Base-by-base conservation (phyloP, 192 early-diverging fungal genomes). In the Mortierella claussenii region DNA sequence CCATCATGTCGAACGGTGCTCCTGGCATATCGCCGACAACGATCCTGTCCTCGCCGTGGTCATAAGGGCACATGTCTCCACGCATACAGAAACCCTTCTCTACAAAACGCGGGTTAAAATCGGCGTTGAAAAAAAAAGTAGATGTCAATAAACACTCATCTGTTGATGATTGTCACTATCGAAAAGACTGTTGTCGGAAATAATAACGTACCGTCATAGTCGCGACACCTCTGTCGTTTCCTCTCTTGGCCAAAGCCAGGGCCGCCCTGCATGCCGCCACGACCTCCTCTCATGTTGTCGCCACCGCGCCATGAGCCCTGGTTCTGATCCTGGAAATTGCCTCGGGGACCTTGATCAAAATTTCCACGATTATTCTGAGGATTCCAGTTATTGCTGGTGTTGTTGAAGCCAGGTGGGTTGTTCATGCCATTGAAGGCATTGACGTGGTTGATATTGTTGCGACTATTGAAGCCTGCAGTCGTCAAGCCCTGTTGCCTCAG, bases 11-110 rank as follows among this genome's bases (percentile, higher is more conserved):
- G 57, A 82, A 82, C 0, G 75, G 65, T 30, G 61, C 73, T 18
- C 68, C 55, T 3, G 66, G 59, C 34, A 80, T 69, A 20, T 88
- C 85, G 55, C 91, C 91, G 0, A 92, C 78, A 36, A 92, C 82
- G 36, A 91, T 93, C 56, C 84, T 80, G 69, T 91, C 88, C 21
- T 82, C 79, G 5, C 89, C 87, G 61, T 95, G 94, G 78, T 93
- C 91, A 67, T 84, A 95, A 0, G 87, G 90, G 57, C 94, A 95
- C 47, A 85, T 66, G 34, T 94, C 89, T n/a, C 93, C 94, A 47
- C 92, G 87, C 65, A 92, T 82, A 66, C 94, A 95, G 54, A 82
- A 89, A 31, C 94, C 94, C 58, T 87, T 87, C 49, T 93, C 93
- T 95, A 60, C 31, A 37, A 36, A 26, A 28, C 3, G 13, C 7